Percentiles rank a stretch among this genome's conserved stretches.
phyloP scores from a whole-genome alignment of 257 asterid species.

The Solanum pimpinellifolium region DNA sequence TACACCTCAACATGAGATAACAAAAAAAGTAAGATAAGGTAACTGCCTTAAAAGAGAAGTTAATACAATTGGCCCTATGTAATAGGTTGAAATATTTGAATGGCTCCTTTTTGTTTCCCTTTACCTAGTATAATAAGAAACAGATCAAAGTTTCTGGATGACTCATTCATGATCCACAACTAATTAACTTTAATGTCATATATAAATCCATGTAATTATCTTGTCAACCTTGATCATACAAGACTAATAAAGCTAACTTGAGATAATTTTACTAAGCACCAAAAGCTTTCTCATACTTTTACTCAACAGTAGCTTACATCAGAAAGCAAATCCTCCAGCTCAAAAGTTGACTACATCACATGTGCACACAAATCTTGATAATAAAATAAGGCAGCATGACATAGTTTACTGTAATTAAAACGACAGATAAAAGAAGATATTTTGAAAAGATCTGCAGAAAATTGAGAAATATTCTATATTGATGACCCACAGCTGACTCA shows the following conservation, averaged over 20 bases:
- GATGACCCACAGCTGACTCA: not conserved
- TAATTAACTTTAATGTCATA: not conserved
- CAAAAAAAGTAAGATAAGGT: not conserved
- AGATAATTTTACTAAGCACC: not conserved
- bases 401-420: not conserved
- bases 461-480: not conserved
- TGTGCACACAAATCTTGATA: no score
- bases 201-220: not conserved
- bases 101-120: not conserved
- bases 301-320: not conserved
- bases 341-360: no score
- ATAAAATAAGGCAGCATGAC: not conserved
- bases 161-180: not conserved
- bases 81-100: not conserved
- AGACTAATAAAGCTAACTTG: not conserved
- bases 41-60: not conserved
- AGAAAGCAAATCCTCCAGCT: not conserved
- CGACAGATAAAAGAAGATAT: not conserved
- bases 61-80: not conserved
- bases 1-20: not conserved
- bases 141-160: not conserved
- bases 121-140: not conserved
- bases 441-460: not conserved
- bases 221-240: not conserved
- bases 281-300: not conserved